phyloP scores from a whole-genome alignment of 208 protist genomes.

The Leishmania martiniquensis region DNA sequence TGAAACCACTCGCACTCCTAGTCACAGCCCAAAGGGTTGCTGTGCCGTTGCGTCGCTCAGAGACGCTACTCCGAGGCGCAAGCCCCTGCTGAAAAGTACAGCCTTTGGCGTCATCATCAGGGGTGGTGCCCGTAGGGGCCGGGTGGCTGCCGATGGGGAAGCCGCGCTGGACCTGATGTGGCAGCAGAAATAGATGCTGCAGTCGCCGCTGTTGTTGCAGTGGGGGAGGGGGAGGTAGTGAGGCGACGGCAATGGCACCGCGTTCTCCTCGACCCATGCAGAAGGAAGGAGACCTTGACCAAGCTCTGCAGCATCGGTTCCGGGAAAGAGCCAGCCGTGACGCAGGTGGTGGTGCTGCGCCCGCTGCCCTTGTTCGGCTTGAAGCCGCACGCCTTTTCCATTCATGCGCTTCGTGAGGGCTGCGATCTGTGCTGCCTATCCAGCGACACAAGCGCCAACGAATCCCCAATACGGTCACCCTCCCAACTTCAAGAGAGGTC shows the following conservation, averaged over 20 bases:
- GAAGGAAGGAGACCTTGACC: slow-evolving; percentile 2
- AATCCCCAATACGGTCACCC: not conserved
- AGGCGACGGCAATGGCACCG: not conserved
- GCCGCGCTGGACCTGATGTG: not conserved
- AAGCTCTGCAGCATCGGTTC: slow-evolving; percentile 13
- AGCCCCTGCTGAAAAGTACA: not conserved
- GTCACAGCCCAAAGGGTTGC: not conserved
- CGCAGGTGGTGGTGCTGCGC: not conserved
- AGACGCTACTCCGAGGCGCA: not conserved
- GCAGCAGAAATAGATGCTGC: not conserved
- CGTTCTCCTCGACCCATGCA: slow-evolving; percentile 3
- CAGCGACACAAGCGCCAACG: not conserved
- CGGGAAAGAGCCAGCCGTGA: slow-evolving; percentile 3
- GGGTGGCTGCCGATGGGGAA: not conserved
- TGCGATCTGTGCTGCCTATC: not conserved
- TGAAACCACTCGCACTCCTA: too few relatives aligned
- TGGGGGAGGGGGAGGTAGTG: too few relatives aligned
- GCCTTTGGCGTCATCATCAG: not conserved
- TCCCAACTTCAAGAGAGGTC: not conserved
- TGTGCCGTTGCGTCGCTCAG: not conserved
- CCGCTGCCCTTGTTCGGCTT: not conserved
- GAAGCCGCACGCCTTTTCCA: not conserved
- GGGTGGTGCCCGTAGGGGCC: not conserved
- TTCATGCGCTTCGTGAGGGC: not conserved
- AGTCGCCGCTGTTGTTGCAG: not conserved